phyloP scores from a whole-genome alignment of 2,329 filamentous ascomycete species.

The Penicillium sp. region DNA sequence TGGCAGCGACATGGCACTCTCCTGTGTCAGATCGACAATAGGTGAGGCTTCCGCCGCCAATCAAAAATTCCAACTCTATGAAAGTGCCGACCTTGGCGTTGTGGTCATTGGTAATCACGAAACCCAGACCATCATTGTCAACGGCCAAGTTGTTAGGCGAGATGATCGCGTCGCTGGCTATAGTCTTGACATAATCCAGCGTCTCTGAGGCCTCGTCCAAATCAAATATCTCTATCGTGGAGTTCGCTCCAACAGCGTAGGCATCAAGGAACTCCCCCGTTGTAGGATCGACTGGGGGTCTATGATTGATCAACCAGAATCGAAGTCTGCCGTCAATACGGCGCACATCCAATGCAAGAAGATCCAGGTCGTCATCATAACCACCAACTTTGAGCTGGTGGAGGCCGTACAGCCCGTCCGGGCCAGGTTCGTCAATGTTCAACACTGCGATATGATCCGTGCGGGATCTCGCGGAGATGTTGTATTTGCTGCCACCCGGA shows the following conservation, averaged over 20 bases:
- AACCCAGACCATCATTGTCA: background rate
- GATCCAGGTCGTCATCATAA: background rate
- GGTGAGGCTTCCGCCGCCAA: background rate
- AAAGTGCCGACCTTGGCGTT: background rate
- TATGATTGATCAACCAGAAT: background rate
- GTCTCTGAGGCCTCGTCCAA: background rate
- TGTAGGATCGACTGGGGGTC: background rate
- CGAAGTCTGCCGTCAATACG: background rate
- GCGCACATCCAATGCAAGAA: background rate
- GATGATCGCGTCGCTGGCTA: background rate
- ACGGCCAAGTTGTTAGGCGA: background rate
- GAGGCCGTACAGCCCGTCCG: constrained; percentile 15
- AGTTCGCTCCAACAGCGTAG: background rate
- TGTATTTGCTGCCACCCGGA: constrained; percentile 13
- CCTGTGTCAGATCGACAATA: background rate
- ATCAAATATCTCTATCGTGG: background rate
- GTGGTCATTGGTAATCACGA: background rate
- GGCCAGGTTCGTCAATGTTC: constrained; percentile 20
- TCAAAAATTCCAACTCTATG: background rate
- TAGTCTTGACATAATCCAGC: background rate
- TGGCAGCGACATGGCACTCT: background rate
- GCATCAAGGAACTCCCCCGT: background rate
- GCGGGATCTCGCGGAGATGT: constrained; percentile 17
- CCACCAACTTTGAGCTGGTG: background rate
- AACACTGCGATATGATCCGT: constrained; percentile 24